Percentiles rank a stretch among this genome's conserved stretches.
Evolutionary conservation across 164 flowering plant genomes (phyloP).

Genomic region (Stephania yunnanensis): DNA sequence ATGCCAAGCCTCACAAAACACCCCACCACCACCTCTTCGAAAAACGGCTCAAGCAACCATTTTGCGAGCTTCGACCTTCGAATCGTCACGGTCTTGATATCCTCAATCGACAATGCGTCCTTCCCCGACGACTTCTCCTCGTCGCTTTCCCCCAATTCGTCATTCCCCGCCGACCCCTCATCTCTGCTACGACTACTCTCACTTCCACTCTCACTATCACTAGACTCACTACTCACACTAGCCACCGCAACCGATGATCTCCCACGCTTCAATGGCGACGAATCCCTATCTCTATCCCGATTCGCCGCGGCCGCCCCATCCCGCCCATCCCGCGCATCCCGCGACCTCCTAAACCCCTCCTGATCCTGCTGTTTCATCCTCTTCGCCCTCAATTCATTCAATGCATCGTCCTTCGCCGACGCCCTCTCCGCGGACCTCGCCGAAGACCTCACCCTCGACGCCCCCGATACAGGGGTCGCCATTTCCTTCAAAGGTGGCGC

Average conservation of each 20-base stretch:
- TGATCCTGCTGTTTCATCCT: constrained; percentile 70
- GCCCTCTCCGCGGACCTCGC: constrained; percentile 60
- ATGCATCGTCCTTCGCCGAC: constrained; percentile 74
- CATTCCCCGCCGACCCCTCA: constrained; percentile 67
- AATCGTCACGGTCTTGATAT: constrained; percentile 74
- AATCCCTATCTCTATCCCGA: neutral
- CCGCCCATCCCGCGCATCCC: constrained; percentile 25
- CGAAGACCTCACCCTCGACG: constrained; percentile 60
- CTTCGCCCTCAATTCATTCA: constrained; percentile 81
- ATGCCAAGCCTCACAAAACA: constrained; percentile 96
- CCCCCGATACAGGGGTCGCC: constrained; percentile 29
- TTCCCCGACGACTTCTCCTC: constrained; percentile 46
- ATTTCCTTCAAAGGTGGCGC: constrained; percentile 43
- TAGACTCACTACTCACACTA: constrained; percentile 54
- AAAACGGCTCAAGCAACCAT: constrained; percentile 96
- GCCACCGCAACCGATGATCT: constrained; percentile 28
- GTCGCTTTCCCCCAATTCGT: constrained; percentile 66
- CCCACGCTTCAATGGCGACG: constrained; percentile 12
- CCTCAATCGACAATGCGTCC: constrained; percentile 50
- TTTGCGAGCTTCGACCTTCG: constrained; percentile 82
- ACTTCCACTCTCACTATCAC: constrained; percentile 67
- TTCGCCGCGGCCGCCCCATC: no score
- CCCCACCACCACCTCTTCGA: constrained; percentile 88
- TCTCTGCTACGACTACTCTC: constrained; percentile 71
- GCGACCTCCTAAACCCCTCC: constrained; percentile 45